Evolutionary conservation across 108 stramenopile species (phyloP).

Genomic region (Pseudonitzschia multistriata): DNA sequence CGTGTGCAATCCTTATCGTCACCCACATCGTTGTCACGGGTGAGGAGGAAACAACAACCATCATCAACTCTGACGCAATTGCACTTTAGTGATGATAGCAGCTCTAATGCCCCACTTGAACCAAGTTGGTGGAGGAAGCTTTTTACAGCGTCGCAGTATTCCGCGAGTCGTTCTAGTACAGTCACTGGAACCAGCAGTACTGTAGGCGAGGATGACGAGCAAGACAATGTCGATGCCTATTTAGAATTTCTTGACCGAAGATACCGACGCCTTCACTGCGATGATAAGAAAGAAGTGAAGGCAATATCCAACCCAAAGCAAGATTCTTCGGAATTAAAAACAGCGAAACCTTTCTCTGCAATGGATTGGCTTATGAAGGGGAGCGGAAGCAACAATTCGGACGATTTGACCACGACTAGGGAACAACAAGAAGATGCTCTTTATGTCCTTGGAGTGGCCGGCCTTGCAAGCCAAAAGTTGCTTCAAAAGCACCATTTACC

Average conservation of each 20-base stretch:
- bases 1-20: conserved; percentile 4
- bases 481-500: conserved; percentile 41
- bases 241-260: conserved; percentile 47
- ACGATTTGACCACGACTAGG: neutral
- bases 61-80: neutral
- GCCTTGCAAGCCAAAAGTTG: conserved; percentile 39
- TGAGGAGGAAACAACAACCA: neutral
- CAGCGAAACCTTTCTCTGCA: conserved; percentile 24
- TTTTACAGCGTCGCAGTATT: neutral
- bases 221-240: conserved; percentile 46
- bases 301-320: neutral
- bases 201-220: conserved; percentile 16
- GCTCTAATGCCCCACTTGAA: neutral
- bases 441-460: conserved; percentile 47
- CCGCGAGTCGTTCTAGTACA: neutral
- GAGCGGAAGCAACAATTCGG: neutral
- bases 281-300: conserved; percentile 20
- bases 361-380: conserved; percentile 34
- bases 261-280: conserved; percentile 40
- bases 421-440: conserved; percentile 42
- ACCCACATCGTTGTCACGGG: conserved; percentile 9
- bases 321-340: neutral
- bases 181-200: neutral
- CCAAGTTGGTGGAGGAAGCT: conserved; percentile 9
- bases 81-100: conserved; percentile 3